phyloP scores from a whole-genome alignment of 768 basidiomycete species.

The Dentipellis fragilis region DNA sequence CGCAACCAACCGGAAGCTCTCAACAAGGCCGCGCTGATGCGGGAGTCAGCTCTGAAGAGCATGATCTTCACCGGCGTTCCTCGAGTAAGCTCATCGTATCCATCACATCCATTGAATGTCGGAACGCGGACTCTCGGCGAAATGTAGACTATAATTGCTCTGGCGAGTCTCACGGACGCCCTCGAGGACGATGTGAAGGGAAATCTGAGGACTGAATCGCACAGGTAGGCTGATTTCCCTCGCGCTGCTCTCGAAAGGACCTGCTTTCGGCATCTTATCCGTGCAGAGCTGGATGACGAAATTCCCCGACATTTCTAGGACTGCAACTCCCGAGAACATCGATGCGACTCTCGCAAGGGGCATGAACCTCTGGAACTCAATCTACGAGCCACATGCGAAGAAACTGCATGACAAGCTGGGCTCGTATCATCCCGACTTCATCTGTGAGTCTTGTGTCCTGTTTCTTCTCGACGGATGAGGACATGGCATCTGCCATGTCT shows the following conservation, averaged over 20 bases:
- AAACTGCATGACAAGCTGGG: slow-evolving; percentile 84
- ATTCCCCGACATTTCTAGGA: slow-evolving; percentile 1
- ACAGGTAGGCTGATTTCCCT: slow-evolving; percentile 20
- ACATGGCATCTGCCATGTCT: slow-evolving; percentile 3
- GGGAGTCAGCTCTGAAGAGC: slow-evolving; percentile 85
- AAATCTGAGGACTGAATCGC: slow-evolving; percentile 54
- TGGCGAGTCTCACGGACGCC: slow-evolving; percentile 65
- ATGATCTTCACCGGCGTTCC: slow-evolving; percentile 84
- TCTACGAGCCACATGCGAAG: slow-evolving; percentile 82
- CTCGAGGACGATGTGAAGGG: slow-evolving; percentile 76
- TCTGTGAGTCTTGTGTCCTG: slow-evolving; percentile 48
- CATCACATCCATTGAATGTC: neutral
- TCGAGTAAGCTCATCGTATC: slow-evolving; percentile 34
- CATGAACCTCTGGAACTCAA: slow-evolving; percentile 68
- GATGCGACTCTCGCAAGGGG: slow-evolving; percentile 63
- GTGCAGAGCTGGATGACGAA: neutral
- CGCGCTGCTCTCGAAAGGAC: neutral
- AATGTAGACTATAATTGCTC: slow-evolving; percentile 61
- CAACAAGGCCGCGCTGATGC: slow-evolving; percentile 73
- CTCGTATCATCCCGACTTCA: slow-evolving; percentile 89
- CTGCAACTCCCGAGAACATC: slow-evolving; percentile 42
- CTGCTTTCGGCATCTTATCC: neutral
- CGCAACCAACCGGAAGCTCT: slow-evolving; percentile 44
- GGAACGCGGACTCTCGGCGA: neutral
- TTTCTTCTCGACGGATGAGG: slow-evolving; percentile 5